Evolutionary conservation across 257 asterid species (phyloP), one percentile per base, ranked within the genome.

Genomic region (Paulownia fortunei): DNA sequence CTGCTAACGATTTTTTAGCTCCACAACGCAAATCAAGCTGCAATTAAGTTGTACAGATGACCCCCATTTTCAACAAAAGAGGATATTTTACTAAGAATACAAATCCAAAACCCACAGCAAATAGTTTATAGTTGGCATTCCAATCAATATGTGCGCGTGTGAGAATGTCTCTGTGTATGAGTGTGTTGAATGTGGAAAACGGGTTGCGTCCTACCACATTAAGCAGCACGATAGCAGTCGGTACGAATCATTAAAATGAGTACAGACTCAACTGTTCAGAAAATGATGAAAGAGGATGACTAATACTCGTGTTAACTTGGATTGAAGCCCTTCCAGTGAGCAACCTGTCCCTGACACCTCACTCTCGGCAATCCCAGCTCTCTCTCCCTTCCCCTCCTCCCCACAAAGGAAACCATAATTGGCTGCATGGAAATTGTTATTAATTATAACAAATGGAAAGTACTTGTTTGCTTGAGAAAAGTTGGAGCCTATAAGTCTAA

Each of bases 11-110:
- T 77, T 83, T 92, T 85, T 91, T 96, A 69, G 92, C 91, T 82
- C 99, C 99, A 52, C 89, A 81, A 30, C 98, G 98, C 80, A 96
- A 84, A 87, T 96, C 99, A 81, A 96, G 95, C 99, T 96, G 96
- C 76, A 84, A 80, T 34, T 23, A 47, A 65, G 65, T 30, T 49
- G 80, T n/a, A 37, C 8, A 23, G 4, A 39, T n/a, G 26, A 37
- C 21, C 49, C n/a, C 13, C 21, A 26, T 2, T 26, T 65, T 78
- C n/a, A n/a, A n/a, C n/a, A n/a, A n/a, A n/a, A n/a, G n/a, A n/a
- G n/a, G n/a, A n/a, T 18, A 42, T 58, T 64, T 39, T 42, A 79
- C 34, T n/a, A 49, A 16, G 42, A 16, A 62, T n/a, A 58, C 13
- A 56, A 37, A 72, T 44, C 56, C 70, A 42, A 52, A 77, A 47